These are phyloP conservation scores for Mentha longifolia DNA, from an alignment of 257 asterid genomes.

Conservation along the genomic window DNA sequence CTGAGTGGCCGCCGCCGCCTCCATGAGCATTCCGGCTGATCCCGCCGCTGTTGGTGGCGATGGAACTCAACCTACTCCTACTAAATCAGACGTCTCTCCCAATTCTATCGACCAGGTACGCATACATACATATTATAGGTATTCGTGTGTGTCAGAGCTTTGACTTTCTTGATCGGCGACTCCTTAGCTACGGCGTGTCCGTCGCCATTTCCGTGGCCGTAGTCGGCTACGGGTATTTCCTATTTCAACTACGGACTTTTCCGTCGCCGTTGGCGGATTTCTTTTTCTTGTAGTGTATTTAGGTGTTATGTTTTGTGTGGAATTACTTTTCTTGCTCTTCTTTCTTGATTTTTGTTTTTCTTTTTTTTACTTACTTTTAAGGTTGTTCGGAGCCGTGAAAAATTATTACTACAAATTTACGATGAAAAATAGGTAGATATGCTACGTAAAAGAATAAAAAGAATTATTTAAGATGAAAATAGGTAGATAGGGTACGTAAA, in stretches of 20 bases:
- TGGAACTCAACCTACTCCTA: slow-evolving; percentile 25
- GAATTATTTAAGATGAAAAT: not conserved
- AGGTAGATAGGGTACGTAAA: not conserved
- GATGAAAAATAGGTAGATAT: not conserved
- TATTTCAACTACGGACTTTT: too few relatives aligned
- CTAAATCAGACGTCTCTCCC: slow-evolving; percentile 14
- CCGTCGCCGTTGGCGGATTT: too few relatives aligned
- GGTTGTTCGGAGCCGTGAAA: not conserved
- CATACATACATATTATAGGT: not conserved
- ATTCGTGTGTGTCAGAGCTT: not conserved
- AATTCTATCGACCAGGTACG: slow-evolving; percentile 32
- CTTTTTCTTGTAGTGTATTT: too few relatives aligned
- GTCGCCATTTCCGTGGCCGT: too few relatives aligned
- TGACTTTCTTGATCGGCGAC: too few relatives aligned
- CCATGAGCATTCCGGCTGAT: not conserved
- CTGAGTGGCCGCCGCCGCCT: not conserved
- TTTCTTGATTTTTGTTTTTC: not conserved
- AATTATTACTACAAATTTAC: not conserved
- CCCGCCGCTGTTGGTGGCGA: slow-evolving; percentile 1
- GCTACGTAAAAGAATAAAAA: too few relatives aligned
- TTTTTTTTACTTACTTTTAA: not conserved
- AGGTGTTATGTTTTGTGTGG: not conserved
- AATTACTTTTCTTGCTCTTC: not conserved
- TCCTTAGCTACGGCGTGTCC: too few relatives aligned
- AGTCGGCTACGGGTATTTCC: too few relatives aligned